A percentile compares a stretch with the other conserved stretches of the same genome.
These are phyloP conservation scores for Catharanthus roseus DNA, from an alignment of 257 asterid genomes.

Conservation along the genomic window DNA sequence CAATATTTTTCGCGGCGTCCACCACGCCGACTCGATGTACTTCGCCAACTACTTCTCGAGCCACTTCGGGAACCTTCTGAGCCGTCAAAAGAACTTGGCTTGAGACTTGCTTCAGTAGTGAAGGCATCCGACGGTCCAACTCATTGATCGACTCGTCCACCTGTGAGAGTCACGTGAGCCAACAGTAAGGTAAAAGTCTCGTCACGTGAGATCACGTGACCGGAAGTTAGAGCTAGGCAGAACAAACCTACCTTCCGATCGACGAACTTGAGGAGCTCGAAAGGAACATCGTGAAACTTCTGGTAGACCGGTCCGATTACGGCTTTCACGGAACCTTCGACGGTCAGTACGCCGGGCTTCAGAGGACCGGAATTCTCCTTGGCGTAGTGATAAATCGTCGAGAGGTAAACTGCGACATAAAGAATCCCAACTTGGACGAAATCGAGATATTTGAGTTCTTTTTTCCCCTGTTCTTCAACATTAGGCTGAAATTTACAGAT, in stretches of 20 bases:
- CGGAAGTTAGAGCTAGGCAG: too few relatives aligned
- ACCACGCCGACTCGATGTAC: conserved; percentile 49
- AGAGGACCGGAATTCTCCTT: conserved; percentile 74
- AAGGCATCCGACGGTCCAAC: conserved; percentile 51
- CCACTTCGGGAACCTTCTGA: conserved; percentile 45
- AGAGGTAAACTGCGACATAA: conserved; percentile 47
- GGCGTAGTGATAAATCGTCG: conserved; percentile 57
- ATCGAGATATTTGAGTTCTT: conserved; percentile 55
- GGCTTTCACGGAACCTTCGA: conserved; percentile 57
- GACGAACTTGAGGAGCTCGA: conserved; percentile 54
- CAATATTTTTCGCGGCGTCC: conserved; percentile 31
- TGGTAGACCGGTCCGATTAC: conserved; percentile 59
- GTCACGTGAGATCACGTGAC: not conserved
- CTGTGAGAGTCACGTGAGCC: conserved; percentile 30
- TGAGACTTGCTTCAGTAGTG: conserved; percentile 33
- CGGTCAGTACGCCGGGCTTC: conserved; percentile 63
- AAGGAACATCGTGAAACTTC: conserved; percentile 52
- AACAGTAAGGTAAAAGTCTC: not conserved
- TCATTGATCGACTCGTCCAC: conserved; percentile 44
- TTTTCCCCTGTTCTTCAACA: conserved; percentile 37
- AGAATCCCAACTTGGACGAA: conserved; percentile 49
- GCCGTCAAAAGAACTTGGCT: conserved; percentile 35
- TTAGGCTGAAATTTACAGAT: conserved; percentile 1
- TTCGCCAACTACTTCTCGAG: conserved; percentile 50
- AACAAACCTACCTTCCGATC: conserved; percentile 67